Evolutionary conservation across 2,329 filamentous ascomycete species (phyloP).

Genomic region (Xylariales sp.): DNA sequence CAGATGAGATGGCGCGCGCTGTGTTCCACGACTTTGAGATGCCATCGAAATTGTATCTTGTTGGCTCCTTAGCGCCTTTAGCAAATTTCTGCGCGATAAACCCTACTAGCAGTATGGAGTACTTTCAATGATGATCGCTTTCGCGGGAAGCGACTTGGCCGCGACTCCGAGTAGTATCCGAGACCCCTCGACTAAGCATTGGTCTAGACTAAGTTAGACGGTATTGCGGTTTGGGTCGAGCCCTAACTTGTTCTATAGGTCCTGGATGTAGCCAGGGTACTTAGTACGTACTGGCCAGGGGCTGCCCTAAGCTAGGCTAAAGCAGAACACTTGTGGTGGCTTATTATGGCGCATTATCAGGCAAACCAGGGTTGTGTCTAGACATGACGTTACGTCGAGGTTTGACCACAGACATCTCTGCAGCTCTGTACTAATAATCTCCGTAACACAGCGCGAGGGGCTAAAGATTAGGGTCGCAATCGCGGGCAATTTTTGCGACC

Average conservation of each 20-base stretch:
- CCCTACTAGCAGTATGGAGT: neutral
- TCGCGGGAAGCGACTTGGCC: slow-evolving; percentile 20
- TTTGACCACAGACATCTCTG: slow-evolving; percentile 34
- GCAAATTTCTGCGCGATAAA: slow-evolving; percentile 9
- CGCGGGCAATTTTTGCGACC: slow-evolving; percentile 42
- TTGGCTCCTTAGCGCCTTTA: slow-evolving; percentile 32
- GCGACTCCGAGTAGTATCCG: too few species aligned
- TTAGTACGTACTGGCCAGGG: slow-evolving; percentile 21
- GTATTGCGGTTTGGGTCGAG: slow-evolving; percentile 20
- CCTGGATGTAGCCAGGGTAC: slow-evolving; percentile 17
- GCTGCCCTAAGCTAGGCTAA: slow-evolving; percentile 26
- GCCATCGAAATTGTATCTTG: slow-evolving; percentile 33
- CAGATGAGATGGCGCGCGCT: slow-evolving; percentile 27
- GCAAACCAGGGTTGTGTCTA: slow-evolving; percentile 22
- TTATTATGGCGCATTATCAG: slow-evolving; percentile 34
- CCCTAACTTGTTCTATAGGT: slow-evolving; percentile 34
- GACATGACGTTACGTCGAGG: slow-evolving; percentile 41
- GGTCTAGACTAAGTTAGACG: slow-evolving; percentile 29
- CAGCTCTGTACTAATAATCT: slow-evolving; percentile 43
- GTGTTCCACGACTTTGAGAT: slow-evolving; percentile 19
- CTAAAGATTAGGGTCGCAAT: slow-evolving; percentile 34
- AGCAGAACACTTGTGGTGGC: slow-evolving; percentile 28
- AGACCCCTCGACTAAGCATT: slow-evolving; percentile 6
- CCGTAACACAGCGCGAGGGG: slow-evolving; percentile 39
- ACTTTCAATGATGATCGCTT: slow-evolving; percentile 12